Conservation (phyloP, 345 rosid genomes). For the Citrus mangshanensis region DNA sequence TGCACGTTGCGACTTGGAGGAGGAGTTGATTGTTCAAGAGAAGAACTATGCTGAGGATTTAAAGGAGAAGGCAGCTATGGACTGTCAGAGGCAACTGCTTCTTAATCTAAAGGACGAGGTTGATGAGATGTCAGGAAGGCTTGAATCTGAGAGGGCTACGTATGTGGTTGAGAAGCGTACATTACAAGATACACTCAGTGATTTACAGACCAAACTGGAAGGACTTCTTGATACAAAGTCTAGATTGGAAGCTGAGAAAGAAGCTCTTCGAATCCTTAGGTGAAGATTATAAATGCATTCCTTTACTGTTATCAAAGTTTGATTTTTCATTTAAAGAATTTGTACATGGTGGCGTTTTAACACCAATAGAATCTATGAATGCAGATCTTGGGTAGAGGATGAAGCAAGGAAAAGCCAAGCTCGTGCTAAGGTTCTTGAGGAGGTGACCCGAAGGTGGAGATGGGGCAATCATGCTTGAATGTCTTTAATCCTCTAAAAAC, state of each 20-base stretch:
- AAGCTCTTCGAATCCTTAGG: slow-evolving; percentile 83
- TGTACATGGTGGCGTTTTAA: background rate
- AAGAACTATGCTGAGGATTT: slow-evolving; percentile 39
- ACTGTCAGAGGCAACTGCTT: slow-evolving; percentile 79
- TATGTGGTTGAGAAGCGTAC: slow-evolving; percentile 42
- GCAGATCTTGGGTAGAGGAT: slow-evolving; percentile 93
- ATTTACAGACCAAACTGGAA: slow-evolving; percentile 51
- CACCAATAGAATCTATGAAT: slow-evolving; percentile 8
- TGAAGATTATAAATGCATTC: slow-evolving; percentile 23
- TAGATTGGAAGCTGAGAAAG: slow-evolving; percentile 68
- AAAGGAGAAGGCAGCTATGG: slow-evolving; percentile 82
- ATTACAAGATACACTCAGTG: slow-evolving; percentile 38
- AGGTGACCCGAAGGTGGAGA: slow-evolving; percentile 83
- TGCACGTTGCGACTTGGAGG: slow-evolving; percentile 49
- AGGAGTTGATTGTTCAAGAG: slow-evolving; percentile 45
- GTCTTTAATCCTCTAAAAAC: background rate
- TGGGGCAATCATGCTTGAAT: slow-evolving; percentile 55
- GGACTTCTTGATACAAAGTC: slow-evolving; percentile 57
- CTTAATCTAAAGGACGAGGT: slow-evolving; percentile 57
- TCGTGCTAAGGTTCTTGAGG: slow-evolving; percentile 82
- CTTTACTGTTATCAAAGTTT: background rate
- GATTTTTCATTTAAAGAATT: background rate
- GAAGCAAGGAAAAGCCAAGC: slow-evolving; percentile 90
- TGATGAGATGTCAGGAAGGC: slow-evolving; percentile 70
- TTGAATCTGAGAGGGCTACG: slow-evolving; percentile 50